Evolutionary conservation across 2,329 filamentous ascomycete species (phyloP).

Genomic region (Penicillium fuscoglaucum): DNA sequence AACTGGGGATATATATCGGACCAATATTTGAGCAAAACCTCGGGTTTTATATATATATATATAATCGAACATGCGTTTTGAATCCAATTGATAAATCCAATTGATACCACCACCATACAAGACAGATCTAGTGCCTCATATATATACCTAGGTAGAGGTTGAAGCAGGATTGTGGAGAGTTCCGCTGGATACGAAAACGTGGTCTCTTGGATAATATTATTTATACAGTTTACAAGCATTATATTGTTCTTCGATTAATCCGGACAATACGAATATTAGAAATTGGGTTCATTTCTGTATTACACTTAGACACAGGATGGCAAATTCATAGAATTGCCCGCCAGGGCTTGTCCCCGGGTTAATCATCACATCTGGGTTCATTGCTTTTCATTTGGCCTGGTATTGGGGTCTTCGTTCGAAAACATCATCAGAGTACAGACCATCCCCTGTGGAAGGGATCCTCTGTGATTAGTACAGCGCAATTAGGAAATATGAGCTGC

Average conservation of each 20-base stretch:
- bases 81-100: neutral
- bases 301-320: conserved; percentile 8
- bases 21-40: neutral
- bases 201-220: neutral
- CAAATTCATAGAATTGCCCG: conserved; percentile 9
- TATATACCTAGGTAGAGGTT: neutral
- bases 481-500: conserved; percentile 27
- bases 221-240: neutral
- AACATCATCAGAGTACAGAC: conserved; percentile 21
- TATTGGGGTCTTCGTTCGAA: conserved; percentile 14
- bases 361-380: conserved; percentile 37
- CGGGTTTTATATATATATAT: neutral
- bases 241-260: neutral
- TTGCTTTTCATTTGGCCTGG: conserved; percentile 30
- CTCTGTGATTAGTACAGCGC: conserved; percentile 24
- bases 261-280: conserved; percentile 5
- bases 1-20: neutral
- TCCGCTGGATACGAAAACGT: neutral
- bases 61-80: neutral
- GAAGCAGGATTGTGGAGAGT: no score
- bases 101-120: neutral
- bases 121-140: neutral
- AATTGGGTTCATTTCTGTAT: conserved; percentile 1
- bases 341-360: conserved; percentile 12
- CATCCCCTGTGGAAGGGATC: conserved; percentile 8